Conservation (phyloP, 1,284 basidiomycete species). For the Sutorius eximius region DNA sequence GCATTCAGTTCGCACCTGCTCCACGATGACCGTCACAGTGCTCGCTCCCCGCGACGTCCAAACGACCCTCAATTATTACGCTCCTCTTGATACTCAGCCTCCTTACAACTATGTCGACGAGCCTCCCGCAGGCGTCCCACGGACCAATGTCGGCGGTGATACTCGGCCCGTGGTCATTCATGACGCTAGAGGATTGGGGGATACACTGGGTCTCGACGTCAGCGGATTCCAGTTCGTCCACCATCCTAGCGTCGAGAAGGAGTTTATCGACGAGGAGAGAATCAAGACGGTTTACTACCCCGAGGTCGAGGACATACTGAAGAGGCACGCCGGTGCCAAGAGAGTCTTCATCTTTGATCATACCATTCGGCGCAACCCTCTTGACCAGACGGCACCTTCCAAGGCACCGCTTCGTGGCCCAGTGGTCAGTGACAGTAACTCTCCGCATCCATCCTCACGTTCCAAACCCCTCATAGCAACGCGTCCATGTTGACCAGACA, state of each 20-base stretch:
- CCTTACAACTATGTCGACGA: constrained; percentile 32
- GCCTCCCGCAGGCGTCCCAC: constrained; percentile 26
- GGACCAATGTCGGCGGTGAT: constrained; percentile 31
- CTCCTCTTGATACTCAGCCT: constrained; percentile 16
- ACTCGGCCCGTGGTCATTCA: constrained; percentile 26
- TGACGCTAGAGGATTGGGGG: constrained; percentile 36
- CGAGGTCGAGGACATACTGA: constrained; percentile 47
- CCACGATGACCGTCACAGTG: constrained; percentile 18
- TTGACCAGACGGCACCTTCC: background rate
- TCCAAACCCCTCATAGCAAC: background rate
- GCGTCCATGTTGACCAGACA: constrained; percentile 49
- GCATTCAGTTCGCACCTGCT: background rate
- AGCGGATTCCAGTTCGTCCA: constrained; percentile 44
- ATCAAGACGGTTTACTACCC: constrained; percentile 39
- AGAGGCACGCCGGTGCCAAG: constrained; percentile 42
- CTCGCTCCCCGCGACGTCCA: constrained; percentile 28
- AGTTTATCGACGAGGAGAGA: constrained; percentile 42
- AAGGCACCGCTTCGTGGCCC: constrained; percentile 27
- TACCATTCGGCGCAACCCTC: constrained; percentile 39
- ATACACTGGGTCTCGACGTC: constrained; percentile 39
- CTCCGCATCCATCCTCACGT: background rate
- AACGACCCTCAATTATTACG: constrained; percentile 34
- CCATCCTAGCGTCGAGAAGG: constrained; percentile 38
- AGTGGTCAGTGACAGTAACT: constrained; percentile 29
- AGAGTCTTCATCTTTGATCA: constrained; percentile 47